Percentiles rank a stretch among this genome's conserved stretches.
phyloP scores from a whole-genome alignment of 1,139 yeast genomes.

The Saccharomyces hybrid region DNA sequence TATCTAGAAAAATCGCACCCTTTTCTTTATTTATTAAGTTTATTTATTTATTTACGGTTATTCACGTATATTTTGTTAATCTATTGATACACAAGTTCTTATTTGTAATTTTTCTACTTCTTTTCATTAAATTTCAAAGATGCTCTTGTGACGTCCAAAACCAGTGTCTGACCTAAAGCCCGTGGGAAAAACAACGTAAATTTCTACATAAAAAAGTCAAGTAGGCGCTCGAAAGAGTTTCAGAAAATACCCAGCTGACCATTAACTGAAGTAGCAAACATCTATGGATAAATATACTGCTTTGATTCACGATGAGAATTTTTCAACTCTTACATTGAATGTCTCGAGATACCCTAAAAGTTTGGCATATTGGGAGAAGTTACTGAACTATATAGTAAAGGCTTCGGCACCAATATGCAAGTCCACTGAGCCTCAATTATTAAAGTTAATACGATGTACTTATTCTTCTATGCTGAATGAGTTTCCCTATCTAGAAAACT shows the following conservation, averaged over 20 bases:
- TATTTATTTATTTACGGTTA: background rate
- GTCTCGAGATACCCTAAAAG: constrained; percentile 24
- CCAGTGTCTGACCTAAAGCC: background rate
- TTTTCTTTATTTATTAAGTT: constrained; percentile 1
- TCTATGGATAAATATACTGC: constrained; percentile 18
- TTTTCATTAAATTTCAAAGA: background rate
- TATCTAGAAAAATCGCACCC: background rate
- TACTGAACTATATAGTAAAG: constrained; percentile 24
- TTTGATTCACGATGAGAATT: constrained; percentile 19
- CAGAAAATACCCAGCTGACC: background rate
- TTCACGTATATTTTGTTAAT: background rate
- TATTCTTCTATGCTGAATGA: constrained; percentile 51
- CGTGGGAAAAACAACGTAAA: background rate
- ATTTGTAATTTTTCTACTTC: background rate
- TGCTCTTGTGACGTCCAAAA: background rate
- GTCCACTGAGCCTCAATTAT: constrained; percentile 15
- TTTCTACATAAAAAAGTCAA: background rate
- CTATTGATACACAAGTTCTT: background rate
- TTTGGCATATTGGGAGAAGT: constrained; percentile 28
- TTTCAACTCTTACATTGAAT: constrained; percentile 21
- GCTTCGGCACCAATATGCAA: constrained; percentile 26
- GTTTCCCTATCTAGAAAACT: constrained; percentile 68
- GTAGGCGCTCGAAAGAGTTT: background rate
- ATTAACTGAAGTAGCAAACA: background rate
- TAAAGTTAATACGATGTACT: constrained; percentile 34